These are phyloP conservation scores for Jatropha multifida DNA, from an alignment of 441 rosid species.

Conservation along the genomic window DNA sequence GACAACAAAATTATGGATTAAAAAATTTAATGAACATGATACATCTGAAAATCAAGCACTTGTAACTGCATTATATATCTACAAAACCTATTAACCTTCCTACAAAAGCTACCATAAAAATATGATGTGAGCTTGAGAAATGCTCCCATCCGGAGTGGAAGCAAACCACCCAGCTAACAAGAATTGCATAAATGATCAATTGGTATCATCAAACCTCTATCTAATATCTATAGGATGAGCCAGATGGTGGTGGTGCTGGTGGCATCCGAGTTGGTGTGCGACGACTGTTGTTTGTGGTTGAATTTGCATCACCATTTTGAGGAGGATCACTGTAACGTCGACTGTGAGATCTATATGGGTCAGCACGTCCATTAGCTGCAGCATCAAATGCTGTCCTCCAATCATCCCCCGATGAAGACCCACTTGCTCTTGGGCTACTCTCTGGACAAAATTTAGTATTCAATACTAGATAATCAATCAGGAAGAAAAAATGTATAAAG, in stretches of 20 bases:
- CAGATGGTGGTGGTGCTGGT: conserved; percentile 87
- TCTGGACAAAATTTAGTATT: conserved; percentile 43
- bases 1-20: neutral
- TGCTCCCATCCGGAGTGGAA: conserved; percentile 25
- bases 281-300: conserved; percentile 61
- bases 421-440: conserved; percentile 70
- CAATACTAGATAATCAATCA: neutral
- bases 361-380: conserved; percentile 66
- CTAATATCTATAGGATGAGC: conserved; percentile 69
- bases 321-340: conserved; percentile 79
- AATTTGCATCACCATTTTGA: conserved; percentile 71
- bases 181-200: conserved; percentile 30
- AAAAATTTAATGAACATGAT: conserved; percentile 19
- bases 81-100: conserved; percentile 32
- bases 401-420: conserved; percentile 68
- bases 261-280: conserved; percentile 87
- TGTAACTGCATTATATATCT: conserved; percentile 30
- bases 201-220: conserved; percentile 17
- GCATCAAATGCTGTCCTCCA: conserved; percentile 97
- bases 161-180: conserved; percentile 23
- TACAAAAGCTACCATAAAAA: conserved; percentile 18
- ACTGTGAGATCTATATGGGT: conserved; percentile 63
- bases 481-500: neutral
- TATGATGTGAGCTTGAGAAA: conserved; percentile 32
- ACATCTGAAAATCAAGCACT: conserved; percentile 25